phyloP scores from a whole-genome alignment of 164 flowering plant species.

The Stephania yunnanensis region DNA sequence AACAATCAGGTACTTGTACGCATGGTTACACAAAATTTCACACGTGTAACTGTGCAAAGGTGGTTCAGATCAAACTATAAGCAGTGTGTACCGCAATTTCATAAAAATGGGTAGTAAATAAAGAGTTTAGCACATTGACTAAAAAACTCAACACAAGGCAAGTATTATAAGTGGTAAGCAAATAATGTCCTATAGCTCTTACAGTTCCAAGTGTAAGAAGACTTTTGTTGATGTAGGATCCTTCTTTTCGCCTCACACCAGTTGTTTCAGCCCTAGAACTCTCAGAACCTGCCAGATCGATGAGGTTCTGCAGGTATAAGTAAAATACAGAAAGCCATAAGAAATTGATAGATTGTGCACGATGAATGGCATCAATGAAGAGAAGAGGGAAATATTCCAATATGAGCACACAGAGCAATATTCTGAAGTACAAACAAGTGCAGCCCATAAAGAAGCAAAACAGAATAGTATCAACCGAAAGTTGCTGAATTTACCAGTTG shows the following conservation, averaged over 20 bases:
- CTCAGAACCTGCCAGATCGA: conserved; percentile 99
- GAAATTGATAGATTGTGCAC: conserved; percentile 14
- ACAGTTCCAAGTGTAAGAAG: conserved; percentile 95
- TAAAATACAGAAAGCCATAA: conserved; percentile 26
- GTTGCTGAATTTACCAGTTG: conserved; percentile 59
- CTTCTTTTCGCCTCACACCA: conserved; percentile 91
- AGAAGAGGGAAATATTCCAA: background rate
- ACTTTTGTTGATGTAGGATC: conserved; percentile 95
- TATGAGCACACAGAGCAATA: background rate
- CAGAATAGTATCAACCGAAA: background rate
- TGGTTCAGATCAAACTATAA: background rate
- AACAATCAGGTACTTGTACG: too few relatives aligned
- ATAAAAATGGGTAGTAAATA: background rate
- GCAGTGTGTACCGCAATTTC: background rate
- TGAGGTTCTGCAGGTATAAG: conserved; percentile 92
- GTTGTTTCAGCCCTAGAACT: conserved; percentile 96
- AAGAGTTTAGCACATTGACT: background rate
- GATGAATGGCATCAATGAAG: background rate
- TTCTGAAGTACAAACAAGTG: background rate
- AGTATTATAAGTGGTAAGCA: background rate
- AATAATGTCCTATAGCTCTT: conserved; percentile 30
- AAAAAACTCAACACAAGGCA: background rate
- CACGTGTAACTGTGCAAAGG: background rate
- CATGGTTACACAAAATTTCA: too few relatives aligned
- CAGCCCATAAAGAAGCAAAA: conserved; percentile 7